phyloP scores from a whole-genome alignment of 139 green algal species.

The Tetraselmis striata region DNA sequence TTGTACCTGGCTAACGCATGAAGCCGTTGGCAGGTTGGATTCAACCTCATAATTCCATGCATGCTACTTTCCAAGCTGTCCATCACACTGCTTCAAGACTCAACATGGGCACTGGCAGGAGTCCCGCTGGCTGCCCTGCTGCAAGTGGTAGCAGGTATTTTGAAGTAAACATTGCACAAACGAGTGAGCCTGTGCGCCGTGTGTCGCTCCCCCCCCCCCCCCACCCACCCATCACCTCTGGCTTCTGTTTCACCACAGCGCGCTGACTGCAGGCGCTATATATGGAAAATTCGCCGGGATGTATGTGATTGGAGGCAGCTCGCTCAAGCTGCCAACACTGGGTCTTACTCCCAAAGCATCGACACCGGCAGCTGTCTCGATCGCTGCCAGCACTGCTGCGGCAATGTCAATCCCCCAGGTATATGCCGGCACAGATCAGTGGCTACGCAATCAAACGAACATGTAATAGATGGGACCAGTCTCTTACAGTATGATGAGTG shows the following conservation, averaged over 20 bases:
- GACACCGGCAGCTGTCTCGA: background rate
- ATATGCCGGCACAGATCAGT: background rate
- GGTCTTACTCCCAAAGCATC: background rate
- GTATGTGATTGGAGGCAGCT: background rate
- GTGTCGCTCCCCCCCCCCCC: too few species aligned
- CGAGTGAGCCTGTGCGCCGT: too few species aligned
- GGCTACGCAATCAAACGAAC: too few species aligned
- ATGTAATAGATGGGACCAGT: too few species aligned
- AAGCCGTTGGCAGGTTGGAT: background rate
- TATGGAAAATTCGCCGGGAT: background rate
- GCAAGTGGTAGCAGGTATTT: background rate
- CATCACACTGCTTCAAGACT: background rate
- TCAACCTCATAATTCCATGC: background rate
- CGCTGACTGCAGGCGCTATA: background rate
- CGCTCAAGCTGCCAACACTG: background rate
- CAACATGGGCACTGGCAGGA: background rate
- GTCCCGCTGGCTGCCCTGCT: background rate
- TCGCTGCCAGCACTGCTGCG: background rate
- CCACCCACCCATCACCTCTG: too few species aligned
- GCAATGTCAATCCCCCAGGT: background rate
- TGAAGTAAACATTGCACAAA: too few species aligned
- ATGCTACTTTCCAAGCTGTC: background rate
- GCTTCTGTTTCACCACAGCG: too few species aligned
- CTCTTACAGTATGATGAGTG: too few species aligned
- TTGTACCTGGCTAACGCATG: background rate